phyloP scores from a whole-genome alignment of 345 rosid species.

The Populus alba region DNA sequence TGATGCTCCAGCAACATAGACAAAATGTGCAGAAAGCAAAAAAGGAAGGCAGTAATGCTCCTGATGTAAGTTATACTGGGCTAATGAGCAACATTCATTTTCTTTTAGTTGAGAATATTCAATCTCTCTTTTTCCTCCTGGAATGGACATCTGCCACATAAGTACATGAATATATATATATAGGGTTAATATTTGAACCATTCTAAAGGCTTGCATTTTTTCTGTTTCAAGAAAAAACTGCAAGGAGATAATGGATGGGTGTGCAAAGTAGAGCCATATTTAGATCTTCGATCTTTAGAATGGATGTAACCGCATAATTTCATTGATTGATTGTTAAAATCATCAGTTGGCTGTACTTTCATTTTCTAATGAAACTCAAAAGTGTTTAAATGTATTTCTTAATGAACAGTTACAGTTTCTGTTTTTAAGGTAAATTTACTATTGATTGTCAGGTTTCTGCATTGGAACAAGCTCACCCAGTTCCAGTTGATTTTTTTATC shows the following conservation, averaged over 20 bases:
- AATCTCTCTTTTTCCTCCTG: not conserved
- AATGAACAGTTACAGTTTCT: not conserved
- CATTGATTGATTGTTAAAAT: not conserved
- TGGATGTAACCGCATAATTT: conserved; percentile 29
- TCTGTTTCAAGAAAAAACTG: conserved; percentile 33
- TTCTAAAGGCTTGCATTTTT: conserved; percentile 7
- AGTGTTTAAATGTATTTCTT: not conserved
- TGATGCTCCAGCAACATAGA: conserved; percentile 77
- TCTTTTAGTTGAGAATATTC: not conserved
- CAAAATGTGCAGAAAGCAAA: conserved; percentile 46
- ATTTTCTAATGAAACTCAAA: not conserved
- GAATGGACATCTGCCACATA: not conserved
- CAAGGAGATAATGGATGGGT: conserved; percentile 21
- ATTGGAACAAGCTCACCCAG: conserved; percentile 53
- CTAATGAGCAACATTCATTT: not conserved
- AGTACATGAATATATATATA: not conserved
- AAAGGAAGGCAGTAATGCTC: conserved; percentile 48
- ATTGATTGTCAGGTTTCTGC: conserved; percentile 47
- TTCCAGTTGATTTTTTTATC: conserved; percentile 76
- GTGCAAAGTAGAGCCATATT: conserved; percentile 24
- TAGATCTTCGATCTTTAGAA: conserved; percentile 32
- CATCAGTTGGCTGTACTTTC: not conserved
- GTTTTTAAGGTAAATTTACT: not conserved
- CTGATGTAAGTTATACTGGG: conserved; percentile 45
- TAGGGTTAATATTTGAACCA: not conserved